phyloP scores from a whole-genome alignment of 2,329 filamentous ascomycete species.

The Cytospora chrysosperma region DNA sequence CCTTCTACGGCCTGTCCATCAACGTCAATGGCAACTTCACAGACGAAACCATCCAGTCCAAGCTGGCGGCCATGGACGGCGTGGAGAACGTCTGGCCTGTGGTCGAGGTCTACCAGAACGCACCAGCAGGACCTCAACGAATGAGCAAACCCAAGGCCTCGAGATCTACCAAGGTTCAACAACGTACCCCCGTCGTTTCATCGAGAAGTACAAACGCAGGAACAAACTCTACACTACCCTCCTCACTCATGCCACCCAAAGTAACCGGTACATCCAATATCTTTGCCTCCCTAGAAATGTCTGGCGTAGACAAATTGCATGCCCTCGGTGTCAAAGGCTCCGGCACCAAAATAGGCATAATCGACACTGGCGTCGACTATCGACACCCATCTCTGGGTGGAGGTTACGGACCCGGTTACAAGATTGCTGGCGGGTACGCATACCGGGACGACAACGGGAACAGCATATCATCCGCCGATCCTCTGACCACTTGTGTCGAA shows the following conservation, averaged over 20 bases:
- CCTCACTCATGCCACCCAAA: neutral
- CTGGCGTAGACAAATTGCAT: slow-evolving; percentile 28
- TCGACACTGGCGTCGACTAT: slow-evolving; percentile 42
- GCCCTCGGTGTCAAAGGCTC: slow-evolving; percentile 35
- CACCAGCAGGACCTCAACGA: neutral
- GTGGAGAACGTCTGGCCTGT: slow-evolving; percentile 3
- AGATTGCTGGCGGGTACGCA: slow-evolving; percentile 16
- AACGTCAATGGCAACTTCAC: neutral
- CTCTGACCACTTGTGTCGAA: slow-evolving; percentile 3
- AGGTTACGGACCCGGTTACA: slow-evolving; percentile 35
- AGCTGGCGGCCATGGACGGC: neutral
- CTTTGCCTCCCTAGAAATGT: neutral
- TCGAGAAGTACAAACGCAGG: neutral
- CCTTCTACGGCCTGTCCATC: slow-evolving; percentile 6
- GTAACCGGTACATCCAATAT: neutral
- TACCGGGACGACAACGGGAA: slow-evolving; percentile 8
- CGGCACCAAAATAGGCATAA: slow-evolving; percentile 34
- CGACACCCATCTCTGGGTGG: slow-evolving; percentile 41
- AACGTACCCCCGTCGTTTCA: neutral
- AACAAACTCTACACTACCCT: neutral
- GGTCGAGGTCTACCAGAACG: neutral
- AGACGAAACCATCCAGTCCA: neutral
- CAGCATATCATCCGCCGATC: slow-evolving; percentile 2
- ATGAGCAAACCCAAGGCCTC: neutral
- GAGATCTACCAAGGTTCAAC: neutral